A percentile compares a stretch with the other conserved stretches of the same genome.
Conservation (phyloP, 129 eudicot species). For the Chrysanthemum makinoi region DNA sequence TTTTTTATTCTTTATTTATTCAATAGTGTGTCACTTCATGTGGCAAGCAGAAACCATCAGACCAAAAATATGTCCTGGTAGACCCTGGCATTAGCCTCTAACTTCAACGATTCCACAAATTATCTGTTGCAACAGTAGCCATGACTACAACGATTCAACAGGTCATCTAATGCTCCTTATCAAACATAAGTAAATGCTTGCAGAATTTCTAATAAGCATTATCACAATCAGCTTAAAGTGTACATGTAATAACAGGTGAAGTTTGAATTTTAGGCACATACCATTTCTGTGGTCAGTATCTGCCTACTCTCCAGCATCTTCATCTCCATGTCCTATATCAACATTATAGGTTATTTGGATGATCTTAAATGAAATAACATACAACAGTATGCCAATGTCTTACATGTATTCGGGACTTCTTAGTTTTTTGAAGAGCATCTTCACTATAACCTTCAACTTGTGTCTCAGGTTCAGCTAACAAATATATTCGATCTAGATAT, state of each 20-base stretch:
- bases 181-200: slow-evolving; percentile 8
- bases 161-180: not conserved
- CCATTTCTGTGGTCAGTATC: slow-evolving; percentile 74
- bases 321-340: slow-evolving; percentile 83
- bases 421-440: slow-evolving; percentile 81
- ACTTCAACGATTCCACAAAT: slow-evolving; percentile 8
- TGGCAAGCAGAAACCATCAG: too few relatives aligned
- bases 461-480: slow-evolving; percentile 93
- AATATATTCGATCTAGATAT: slow-evolving; percentile 75
- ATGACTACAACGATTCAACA: too few relatives aligned
- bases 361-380: slow-evolving; percentile 25
- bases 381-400: slow-evolving; percentile 28
- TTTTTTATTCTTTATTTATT: too few relatives aligned
- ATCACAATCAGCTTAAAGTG: slow-evolving; percentile 7
- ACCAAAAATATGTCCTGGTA: too few relatives aligned
- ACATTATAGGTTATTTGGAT: slow-evolving; percentile 8
- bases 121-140: not conserved
- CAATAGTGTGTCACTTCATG: too few relatives aligned
- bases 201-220: slow-evolving; percentile 9
- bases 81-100: not conserved
- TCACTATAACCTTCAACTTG: slow-evolving; percentile 86
- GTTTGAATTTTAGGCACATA: slow-evolving; percentile 32
- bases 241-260: not conserved
- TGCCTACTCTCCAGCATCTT: slow-evolving; percentile 87
- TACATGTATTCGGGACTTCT: slow-evolving; percentile 84